Percentiles rank a stretch among this genome's conserved stretches.
phyloP scores from a whole-genome alignment of 306 rosid species.

The Pueraria montana region DNA sequence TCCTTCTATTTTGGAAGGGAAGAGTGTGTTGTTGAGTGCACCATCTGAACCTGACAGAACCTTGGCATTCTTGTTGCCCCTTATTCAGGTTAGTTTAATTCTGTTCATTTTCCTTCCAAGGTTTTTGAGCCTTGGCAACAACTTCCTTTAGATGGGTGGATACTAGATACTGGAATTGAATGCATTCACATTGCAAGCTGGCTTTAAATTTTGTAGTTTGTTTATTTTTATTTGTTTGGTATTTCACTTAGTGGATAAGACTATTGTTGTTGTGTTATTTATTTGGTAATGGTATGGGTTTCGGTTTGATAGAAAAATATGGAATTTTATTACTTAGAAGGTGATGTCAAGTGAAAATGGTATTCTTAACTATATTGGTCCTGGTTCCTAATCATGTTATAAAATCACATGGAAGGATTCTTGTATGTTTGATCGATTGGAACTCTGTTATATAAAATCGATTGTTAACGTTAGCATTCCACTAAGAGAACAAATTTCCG shows the following conservation, averaged over 20 bases:
- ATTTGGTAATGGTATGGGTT: neutral
- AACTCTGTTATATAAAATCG: neutral
- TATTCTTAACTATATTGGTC: neutral
- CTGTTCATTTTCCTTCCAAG: neutral
- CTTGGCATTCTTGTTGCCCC: constrained; percentile 86
- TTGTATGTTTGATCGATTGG: neutral
- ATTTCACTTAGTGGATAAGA: neutral
- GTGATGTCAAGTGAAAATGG: neutral
- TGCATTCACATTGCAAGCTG: neutral
- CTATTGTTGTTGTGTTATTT: neutral
- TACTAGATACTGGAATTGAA: neutral
- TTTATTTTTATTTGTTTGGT: neutral
- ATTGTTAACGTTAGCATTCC: neutral
- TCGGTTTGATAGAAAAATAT: neutral
- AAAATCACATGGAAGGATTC: neutral
- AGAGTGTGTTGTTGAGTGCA: constrained; percentile 77
- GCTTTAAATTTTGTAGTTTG: neutral
- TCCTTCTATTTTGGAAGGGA: constrained; percentile 81
- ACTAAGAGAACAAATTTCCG: neutral
- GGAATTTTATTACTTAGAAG: constrained; percentile 1
- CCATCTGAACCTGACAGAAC: constrained; percentile 79
- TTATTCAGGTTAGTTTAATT: constrained; percentile 75
- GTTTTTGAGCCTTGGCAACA: neutral
- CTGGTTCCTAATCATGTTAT: constrained; percentile 13
- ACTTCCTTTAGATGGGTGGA: neutral